Evolutionary conservation across 495 filamentous ascomycete species (phyloP).

Genomic region (Aspergillus diversus): DNA sequence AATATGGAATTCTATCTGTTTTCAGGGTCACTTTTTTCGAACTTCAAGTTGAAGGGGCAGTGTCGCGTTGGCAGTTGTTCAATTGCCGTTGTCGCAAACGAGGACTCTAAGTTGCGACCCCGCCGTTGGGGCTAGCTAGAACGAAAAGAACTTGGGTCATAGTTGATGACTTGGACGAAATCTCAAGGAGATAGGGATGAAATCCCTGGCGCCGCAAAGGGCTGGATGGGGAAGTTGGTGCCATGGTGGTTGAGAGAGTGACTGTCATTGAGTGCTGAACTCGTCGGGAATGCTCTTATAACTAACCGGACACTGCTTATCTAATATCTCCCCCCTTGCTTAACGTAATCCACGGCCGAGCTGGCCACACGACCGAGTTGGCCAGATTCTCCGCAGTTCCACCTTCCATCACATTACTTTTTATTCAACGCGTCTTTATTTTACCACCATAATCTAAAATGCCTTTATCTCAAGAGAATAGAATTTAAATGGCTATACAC

Average conservation of each 20-base stretch:
- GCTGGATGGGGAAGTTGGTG: slow-evolving; percentile 35
- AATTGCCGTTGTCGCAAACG: slow-evolving; percentile 31
- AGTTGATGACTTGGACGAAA: slow-evolving; percentile 22
- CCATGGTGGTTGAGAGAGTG: slow-evolving; percentile 30
- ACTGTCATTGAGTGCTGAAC: too few species aligned
- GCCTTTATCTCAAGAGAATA: too few species aligned
- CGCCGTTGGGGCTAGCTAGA: slow-evolving; percentile 73
- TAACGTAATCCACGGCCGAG: too few species aligned
- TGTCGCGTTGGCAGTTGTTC: slow-evolving; percentile 41
- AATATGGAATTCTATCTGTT: neutral
- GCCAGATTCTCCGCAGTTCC: too few species aligned
- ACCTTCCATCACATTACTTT: too few species aligned
- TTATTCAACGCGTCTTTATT: too few species aligned
- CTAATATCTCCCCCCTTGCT: slow-evolving; percentile 22
- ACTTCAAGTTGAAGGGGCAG: slow-evolving; percentile 19
- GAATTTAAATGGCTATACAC: too few species aligned
- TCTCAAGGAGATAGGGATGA: slow-evolving; percentile 25
- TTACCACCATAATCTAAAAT: too few species aligned
- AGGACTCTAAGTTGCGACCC: slow-evolving; percentile 60
- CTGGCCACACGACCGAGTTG: too few species aligned
- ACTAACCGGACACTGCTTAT: slow-evolving; percentile 25
- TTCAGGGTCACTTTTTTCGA: neutral
- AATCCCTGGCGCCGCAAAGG: slow-evolving; percentile 32
- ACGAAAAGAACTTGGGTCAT: slow-evolving; percentile 36
- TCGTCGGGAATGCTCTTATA: neutral